Conservation (phyloP, 2,329 filamentous ascomycete genomes). For the Neofusicoccum ribis region DNA sequence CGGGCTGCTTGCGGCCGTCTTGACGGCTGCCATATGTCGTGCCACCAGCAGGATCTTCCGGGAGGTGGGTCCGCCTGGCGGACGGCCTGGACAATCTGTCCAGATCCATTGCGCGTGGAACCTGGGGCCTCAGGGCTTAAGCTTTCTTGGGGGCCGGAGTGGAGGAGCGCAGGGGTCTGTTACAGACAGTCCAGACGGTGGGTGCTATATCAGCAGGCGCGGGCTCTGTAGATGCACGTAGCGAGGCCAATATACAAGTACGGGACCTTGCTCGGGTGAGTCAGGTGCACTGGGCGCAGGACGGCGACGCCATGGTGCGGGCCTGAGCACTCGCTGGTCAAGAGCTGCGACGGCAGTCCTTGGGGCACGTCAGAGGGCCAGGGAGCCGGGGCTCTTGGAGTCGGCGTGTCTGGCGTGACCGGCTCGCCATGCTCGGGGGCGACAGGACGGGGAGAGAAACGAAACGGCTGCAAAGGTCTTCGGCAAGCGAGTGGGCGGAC, state of each 20-base stretch:
- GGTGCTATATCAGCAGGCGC: not conserved
- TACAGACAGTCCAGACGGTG: not conserved
- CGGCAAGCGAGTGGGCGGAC: not conserved
- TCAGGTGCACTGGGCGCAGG: not conserved
- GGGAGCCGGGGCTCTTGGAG: not conserved
- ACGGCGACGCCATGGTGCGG: not conserved
- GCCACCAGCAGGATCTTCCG: not conserved
- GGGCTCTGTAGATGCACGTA: not conserved
- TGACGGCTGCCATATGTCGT: not conserved
- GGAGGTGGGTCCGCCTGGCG: not conserved
- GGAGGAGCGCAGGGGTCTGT: not conserved
- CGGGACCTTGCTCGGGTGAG: not conserved
- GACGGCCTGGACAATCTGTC: not conserved
- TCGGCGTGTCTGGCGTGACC: not conserved
- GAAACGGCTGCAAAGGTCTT: not conserved
- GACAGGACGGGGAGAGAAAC: not conserved
- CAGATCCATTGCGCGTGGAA: not conserved
- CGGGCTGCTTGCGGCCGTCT: not conserved
- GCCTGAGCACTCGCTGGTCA: not conserved
- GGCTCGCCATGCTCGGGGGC: not conserved
- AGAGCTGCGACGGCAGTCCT: not conserved
- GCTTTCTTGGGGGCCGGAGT: not conserved
- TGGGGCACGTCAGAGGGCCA: not conserved
- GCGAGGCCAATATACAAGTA: not conserved
- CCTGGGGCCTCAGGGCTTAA: not conserved